phyloP scores from a whole-genome alignment of 2,329 filamentous ascomycete genomes.

The Cryphonectria japonica region DNA sequence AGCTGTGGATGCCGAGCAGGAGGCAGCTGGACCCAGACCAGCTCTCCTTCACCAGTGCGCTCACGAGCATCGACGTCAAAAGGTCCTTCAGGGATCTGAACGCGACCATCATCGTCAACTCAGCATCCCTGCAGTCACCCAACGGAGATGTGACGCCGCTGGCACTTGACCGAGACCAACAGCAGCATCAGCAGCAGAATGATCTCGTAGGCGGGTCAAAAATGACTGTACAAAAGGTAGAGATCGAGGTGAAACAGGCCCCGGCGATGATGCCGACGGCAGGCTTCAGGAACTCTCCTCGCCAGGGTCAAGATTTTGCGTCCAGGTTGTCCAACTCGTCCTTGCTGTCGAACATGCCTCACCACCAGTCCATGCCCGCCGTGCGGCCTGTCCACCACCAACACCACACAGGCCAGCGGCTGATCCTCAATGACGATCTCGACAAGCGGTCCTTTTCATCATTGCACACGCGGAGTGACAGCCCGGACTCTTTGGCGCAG shows the following conservation, averaged over 20 bases:
- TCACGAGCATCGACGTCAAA: slow-evolving; percentile 32
- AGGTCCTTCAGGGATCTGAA: slow-evolving; percentile 23
- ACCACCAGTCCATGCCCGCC: slow-evolving; percentile 12
- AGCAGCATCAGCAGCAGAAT: neutral
- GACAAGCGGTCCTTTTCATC: slow-evolving; percentile 3
- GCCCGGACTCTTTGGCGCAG: slow-evolving; percentile 32
- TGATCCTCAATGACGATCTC: slow-evolving; percentile 9
- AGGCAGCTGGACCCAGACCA: slow-evolving; percentile 35
- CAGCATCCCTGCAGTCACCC: neutral
- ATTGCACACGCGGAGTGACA: slow-evolving; percentile 27
- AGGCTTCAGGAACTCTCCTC: neutral
- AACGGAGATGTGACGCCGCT: slow-evolving; percentile 21
- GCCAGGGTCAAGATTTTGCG: neutral
- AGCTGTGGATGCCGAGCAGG: slow-evolving; percentile 31
- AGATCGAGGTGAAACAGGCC: slow-evolving; percentile 7
- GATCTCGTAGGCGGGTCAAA: neutral
- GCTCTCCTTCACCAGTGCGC: slow-evolving; percentile 31
- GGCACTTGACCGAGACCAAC: slow-evolving; percentile 13
- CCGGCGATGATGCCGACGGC: neutral
- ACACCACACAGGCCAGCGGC: slow-evolving; percentile 9
- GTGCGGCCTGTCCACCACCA: slow-evolving; percentile 1
- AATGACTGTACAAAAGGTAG: slow-evolving; percentile 5
- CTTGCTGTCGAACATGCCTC: slow-evolving; percentile 12
- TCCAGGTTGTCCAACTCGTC: slow-evolving; percentile 10
- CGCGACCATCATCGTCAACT: neutral